These are phyloP conservation scores for Aspergillus bridgeri DNA, from an alignment of 495 filamentous ascomycete species.

Conservation along the genomic window DNA sequence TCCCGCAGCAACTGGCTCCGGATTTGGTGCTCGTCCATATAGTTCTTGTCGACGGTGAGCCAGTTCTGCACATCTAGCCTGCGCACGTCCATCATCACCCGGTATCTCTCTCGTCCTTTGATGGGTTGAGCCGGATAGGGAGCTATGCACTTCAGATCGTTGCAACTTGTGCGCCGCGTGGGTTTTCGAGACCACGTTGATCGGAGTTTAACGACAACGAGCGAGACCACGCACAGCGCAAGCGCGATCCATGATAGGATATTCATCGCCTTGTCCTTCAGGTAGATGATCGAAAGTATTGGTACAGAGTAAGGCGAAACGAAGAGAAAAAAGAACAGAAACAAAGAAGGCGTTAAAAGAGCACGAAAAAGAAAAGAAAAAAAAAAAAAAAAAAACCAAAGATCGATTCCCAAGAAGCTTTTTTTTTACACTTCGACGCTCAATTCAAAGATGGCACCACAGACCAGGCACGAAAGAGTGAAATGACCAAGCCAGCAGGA, in stretches of 20 bases:
- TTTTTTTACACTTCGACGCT: neutral
- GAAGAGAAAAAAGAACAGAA: neutral
- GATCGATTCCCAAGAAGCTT: slow-evolving; percentile 1
- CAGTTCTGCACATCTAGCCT: slow-evolving; percentile 50
- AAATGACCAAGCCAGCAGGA: neutral
- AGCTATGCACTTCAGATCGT: slow-evolving; percentile 37
- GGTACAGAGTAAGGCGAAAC: neutral
- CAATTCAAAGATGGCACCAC: neutral
- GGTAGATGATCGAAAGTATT: neutral
- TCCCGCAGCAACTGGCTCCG: slow-evolving; percentile 40
- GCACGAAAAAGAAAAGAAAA: neutral
- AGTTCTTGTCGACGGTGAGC: slow-evolving; percentile 53
- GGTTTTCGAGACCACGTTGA: slow-evolving; percentile 11
- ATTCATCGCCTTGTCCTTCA: slow-evolving; percentile 26
- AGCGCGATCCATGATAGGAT: slow-evolving; percentile 33
- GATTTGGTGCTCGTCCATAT: slow-evolving; percentile 46
- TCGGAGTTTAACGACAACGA: slow-evolving; percentile 29
- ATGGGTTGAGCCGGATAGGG: slow-evolving; percentile 46
- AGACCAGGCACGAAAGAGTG: neutral
- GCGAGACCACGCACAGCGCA: slow-evolving; percentile 37
- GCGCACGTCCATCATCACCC: slow-evolving; percentile 54
- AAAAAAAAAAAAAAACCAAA: slow-evolving; percentile 10
- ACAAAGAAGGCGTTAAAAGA: too few relatives aligned
- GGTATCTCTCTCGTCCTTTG: slow-evolving; percentile 41
- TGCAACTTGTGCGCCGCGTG: slow-evolving; percentile 10